phyloP scores from a whole-genome alignment of 257 asterid species.

The Rauvolfia tetraphylla region DNA sequence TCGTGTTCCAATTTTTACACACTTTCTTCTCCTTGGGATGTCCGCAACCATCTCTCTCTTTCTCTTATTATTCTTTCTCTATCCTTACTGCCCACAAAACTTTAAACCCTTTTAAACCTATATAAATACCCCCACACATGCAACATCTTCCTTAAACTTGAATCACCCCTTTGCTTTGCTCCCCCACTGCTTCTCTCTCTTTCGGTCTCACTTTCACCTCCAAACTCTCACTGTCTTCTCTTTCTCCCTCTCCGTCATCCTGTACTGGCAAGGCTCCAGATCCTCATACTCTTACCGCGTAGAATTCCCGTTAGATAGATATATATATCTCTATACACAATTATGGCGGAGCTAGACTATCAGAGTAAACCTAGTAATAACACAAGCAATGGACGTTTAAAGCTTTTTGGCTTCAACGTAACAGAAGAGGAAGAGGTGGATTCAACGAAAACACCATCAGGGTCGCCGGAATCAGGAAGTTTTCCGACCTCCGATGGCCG shows the following conservation, averaged over 20 bases:
- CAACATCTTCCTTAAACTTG: conserved; percentile 33
- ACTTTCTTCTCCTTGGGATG: conserved; percentile 12
- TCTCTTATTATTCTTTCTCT: conserved; percentile 10
- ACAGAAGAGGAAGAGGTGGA: conserved; percentile 52
- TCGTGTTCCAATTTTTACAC: conserved; percentile 49
- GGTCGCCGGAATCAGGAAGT: conserved; percentile 41
- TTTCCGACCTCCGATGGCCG: conserved; percentile 61
- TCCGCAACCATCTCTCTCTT: conserved; percentile 12
- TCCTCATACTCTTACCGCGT: background rate
- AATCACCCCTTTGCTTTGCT: conserved; percentile 21
- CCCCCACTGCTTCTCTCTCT: background rate
- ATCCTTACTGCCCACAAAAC: conserved; percentile 14
- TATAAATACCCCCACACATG: conserved; percentile 85
- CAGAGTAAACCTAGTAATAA: conserved; percentile 42
- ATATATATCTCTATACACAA: conserved; percentile 5
- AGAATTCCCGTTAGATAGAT: background rate
- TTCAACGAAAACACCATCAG: conserved; percentile 38
- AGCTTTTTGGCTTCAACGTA: conserved; percentile 83
- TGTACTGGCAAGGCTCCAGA: too few relatives aligned
- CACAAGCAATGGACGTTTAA: conserved; percentile 43
- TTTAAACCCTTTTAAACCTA: conserved; percentile 24
- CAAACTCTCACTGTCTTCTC: background rate
- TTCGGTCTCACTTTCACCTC: conserved; percentile 10
- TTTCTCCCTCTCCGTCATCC: background rate
- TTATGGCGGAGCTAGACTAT: conserved; percentile 64